These are phyloP conservation scores for Echium plantagineum DNA, from an alignment of 257 asterid genomes.

Conservation along the genomic window DNA sequence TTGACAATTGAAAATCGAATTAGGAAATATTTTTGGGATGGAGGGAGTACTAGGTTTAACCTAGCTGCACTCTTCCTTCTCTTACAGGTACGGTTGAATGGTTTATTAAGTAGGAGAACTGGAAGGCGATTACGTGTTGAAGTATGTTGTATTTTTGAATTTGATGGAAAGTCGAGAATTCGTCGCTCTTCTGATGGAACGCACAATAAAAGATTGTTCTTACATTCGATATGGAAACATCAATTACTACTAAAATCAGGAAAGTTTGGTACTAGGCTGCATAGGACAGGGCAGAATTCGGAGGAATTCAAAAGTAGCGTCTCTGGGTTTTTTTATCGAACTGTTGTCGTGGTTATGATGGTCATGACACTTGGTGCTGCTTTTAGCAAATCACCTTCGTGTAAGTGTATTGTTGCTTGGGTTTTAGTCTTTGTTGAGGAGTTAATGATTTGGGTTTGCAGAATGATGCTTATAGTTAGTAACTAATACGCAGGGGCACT, in stretches of 20 bases:
- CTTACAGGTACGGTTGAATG: constrained; percentile 19
- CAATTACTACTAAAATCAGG: constrained; percentile 19
- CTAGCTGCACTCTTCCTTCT: neutral
- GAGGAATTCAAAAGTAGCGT: constrained; percentile 18
- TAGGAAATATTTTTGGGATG: too few species aligned
- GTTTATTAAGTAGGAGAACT: constrained; percentile 4
- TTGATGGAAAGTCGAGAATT: neutral
- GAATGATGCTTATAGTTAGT: constrained; percentile 1
- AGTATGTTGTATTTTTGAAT: constrained; percentile 5
- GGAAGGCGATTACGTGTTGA: constrained; percentile 7
- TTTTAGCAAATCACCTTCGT: constrained; percentile 44
- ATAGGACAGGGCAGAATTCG: constrained; percentile 17
- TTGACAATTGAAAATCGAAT: too few species aligned
- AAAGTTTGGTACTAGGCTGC: constrained; percentile 20
- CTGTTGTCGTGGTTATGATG: constrained; percentile 58
- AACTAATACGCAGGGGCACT: constrained; percentile 57
- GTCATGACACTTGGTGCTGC: constrained; percentile 52
- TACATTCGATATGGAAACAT: constrained; percentile 25
- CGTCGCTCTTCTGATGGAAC: constrained; percentile 8
- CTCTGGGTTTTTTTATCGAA: constrained; percentile 27
- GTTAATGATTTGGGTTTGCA: neutral
- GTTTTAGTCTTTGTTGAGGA: neutral
- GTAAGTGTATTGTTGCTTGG: constrained; percentile 33
- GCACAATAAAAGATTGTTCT: constrained; percentile 11
- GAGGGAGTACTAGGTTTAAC: too few species aligned